Conservation (phyloP, 1,284 basidiomycete species). For the Microbotryomycetes sp. region DNA sequence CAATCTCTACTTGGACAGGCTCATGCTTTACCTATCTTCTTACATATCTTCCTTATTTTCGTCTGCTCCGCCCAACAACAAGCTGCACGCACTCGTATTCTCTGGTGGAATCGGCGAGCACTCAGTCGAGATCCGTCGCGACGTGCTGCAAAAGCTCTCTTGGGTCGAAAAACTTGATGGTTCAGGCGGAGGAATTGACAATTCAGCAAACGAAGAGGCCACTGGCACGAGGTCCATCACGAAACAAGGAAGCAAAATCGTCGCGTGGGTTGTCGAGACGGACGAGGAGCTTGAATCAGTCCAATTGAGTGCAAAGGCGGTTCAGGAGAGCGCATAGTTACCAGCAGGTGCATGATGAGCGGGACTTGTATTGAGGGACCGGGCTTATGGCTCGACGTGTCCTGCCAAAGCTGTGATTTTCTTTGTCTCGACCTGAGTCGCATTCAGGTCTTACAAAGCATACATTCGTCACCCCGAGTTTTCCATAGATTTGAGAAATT, state of each 20-base stretch:
- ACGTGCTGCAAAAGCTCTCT: slow-evolving; percentile 51
- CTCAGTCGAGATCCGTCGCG: slow-evolving; percentile 55
- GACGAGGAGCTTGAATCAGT: slow-evolving; percentile 47
- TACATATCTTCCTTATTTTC: slow-evolving; percentile 23
- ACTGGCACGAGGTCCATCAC: slow-evolving; percentile 41
- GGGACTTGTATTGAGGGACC: too few species aligned
- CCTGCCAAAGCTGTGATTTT: too few species aligned
- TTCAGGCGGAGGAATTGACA: slow-evolving; percentile 55
- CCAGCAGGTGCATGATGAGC: background rate
- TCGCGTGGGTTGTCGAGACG: slow-evolving; percentile 48
- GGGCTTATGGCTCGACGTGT: too few species aligned
- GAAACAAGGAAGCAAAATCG: slow-evolving; percentile 40
- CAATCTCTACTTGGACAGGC: slow-evolving; percentile 64
- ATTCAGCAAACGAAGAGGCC: slow-evolving; percentile 48
- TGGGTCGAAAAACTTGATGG: slow-evolving; percentile 42
- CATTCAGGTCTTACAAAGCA: too few species aligned
- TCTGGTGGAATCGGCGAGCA: slow-evolving; percentile 79
- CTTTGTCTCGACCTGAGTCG: too few species aligned
- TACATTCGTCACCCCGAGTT: too few species aligned
- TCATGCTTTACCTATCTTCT: slow-evolving; percentile 44
- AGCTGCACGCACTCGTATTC: slow-evolving; percentile 72
- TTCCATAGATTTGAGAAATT: too few species aligned
- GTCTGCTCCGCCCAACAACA: background rate
- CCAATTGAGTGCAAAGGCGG: slow-evolving; percentile 12
- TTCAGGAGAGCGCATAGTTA: background rate